A percentile compares a stretch with the other conserved stretches of the same genome.
These are phyloP conservation scores for Nakataea oryzae DNA, from an alignment of 2,329 filamentous ascomycete species.

Conservation along the genomic window DNA sequence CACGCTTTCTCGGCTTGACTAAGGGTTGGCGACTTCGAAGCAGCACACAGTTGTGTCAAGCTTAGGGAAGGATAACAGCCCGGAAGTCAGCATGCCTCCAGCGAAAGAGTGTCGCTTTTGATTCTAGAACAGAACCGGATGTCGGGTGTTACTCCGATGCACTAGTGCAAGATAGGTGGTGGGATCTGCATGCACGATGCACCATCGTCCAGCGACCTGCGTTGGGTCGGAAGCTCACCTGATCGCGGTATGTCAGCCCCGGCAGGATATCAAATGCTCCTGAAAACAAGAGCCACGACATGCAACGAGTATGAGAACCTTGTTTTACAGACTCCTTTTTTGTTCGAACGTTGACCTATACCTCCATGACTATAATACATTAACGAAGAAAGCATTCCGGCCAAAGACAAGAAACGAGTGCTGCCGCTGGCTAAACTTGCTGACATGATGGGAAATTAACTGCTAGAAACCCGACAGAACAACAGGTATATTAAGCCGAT, in stretches of 20 bases:
- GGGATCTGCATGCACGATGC: not conserved
- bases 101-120: not conserved
- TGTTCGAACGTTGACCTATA: not conserved
- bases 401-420: not conserved
- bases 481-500: not conserved
- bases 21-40: too few species aligned
- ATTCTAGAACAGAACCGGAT: not conserved
- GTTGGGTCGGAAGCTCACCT: not conserved
- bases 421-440: not conserved
- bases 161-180: not conserved
- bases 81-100: not conserved
- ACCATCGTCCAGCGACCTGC: not conserved
- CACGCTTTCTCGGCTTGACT: too few species aligned
- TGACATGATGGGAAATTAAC: not conserved
- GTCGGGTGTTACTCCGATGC: not conserved
- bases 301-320: not conserved
- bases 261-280: not conserved
- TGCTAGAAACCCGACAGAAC: not conserved
- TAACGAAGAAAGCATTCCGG: not conserved
- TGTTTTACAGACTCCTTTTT: not conserved
- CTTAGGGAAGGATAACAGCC: not conserved
- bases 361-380: not conserved
- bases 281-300: not conserved
- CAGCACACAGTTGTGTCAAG: too few species aligned
- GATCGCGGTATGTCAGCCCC: not conserved